Evolutionary conservation across 352 stramenopile genomes (phyloP), one percentile per base, ranked within the genome.

Genomic region (Globisporangium ultimum): DNA sequence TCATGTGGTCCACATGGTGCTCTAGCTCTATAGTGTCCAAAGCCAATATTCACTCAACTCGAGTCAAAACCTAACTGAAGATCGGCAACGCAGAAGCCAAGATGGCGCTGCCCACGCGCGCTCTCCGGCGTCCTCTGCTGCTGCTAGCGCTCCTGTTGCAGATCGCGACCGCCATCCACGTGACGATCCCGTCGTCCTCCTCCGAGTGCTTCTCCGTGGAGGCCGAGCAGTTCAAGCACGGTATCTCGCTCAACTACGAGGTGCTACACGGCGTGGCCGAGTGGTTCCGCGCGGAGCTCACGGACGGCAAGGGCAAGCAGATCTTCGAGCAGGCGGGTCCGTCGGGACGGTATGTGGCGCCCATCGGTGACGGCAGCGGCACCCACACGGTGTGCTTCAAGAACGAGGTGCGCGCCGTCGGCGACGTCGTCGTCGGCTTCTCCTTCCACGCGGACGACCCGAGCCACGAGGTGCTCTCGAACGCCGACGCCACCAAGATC

Each of bases 171-270:
- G 70, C 76, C 32, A 58, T 93, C 46, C 79, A 93, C 18, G 71
- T 76, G 53, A 79, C 55, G 45, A 70, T 93, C 32, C 58, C 71
- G 13, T 68, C 61, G 34, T 58, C 69, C 9, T 63, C 66, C 1
- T 59, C 64, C 36, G 84, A 93, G 72, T 93, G 83, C 60, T 93
- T 93, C 62, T 75, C 69, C 10, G 72, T 95, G 40, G 77, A 91
- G 8, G 83, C 77, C 38, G 70, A 80, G 55, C 75, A 55, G 58
- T 87, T 78, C 57, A 90, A 95, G 63, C 79, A 93, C 61, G 86
- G 86, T 46, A 83, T 95, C 51, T 95, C 86, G 41, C 79, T 95
- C 60, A 95, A 93, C 64, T 93, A 93, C 65, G 80, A 95, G 49
- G 80, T 80, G 42, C 60, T 95, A 8, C 71, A 72, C 22, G 86